phyloP scores from a whole-genome alignment of 2,329 filamentous ascomycete genomes.

The Diaporthe citrichinensis region DNA sequence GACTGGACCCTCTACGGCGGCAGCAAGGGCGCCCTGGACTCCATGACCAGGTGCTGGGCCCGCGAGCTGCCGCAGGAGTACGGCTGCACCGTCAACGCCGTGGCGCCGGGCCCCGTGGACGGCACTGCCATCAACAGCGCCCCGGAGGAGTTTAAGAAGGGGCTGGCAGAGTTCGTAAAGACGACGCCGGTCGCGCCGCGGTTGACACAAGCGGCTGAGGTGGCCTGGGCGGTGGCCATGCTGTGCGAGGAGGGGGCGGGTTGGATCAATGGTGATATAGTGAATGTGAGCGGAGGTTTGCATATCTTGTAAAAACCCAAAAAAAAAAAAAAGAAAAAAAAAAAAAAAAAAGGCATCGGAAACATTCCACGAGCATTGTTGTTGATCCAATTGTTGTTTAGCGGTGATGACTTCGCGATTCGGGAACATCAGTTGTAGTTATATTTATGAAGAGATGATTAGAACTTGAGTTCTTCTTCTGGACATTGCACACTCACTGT shows the following conservation, averaged over 20 bases:
- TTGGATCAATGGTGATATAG: constrained; percentile 23
- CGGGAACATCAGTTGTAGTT: neutral
- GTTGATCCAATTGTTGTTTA: neutral
- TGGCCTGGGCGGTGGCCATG: constrained; percentile 23
- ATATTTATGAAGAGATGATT: too few relatives aligned
- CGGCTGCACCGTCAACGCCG: constrained; percentile 26
- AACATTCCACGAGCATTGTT: too few relatives aligned
- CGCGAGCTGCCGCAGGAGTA: constrained; percentile 44
- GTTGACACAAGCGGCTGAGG: constrained; percentile 5
- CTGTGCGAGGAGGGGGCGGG: constrained; percentile 23
- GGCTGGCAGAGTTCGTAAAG: neutral
- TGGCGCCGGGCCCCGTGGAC: constrained; percentile 14
- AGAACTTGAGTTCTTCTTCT: too few relatives aligned
- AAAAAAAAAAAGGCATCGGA: too few relatives aligned
- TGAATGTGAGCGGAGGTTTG: constrained; percentile 10
- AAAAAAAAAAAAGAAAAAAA: too few relatives aligned
- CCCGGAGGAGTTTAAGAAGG: neutral
- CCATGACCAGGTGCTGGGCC: constrained; percentile 41
- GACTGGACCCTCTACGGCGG: constrained; percentile 37
- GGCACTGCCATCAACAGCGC: neutral
- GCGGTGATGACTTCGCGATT: neutral
- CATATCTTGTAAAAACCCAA: neutral
- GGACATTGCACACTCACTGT: too few relatives aligned
- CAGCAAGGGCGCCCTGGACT: constrained; percentile 39
- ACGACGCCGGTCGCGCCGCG: neutral